These are phyloP conservation scores for Phytophthora europaea DNA, from an alignment of 352 stramenopile genomes.

Conservation along the genomic window DNA sequence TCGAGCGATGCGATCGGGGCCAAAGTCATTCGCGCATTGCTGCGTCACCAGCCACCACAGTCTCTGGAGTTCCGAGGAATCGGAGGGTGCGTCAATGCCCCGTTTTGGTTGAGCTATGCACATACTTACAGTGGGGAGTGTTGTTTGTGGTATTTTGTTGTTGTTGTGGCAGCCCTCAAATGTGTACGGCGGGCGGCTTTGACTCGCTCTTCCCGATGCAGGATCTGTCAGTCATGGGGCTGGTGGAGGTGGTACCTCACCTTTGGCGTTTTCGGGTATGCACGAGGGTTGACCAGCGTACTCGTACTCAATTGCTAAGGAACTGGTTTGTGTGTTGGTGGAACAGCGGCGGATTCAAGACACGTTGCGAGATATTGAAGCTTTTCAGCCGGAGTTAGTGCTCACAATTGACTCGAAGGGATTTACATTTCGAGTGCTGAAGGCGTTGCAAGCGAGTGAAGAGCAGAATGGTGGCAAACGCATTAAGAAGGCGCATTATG, in stretches of 20 bases:
- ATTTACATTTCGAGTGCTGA: constrained; percentile 74
- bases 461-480: constrained; percentile 7
- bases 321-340: constrained; percentile 4
- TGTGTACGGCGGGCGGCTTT: constrained; percentile 58
- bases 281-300: not conserved
- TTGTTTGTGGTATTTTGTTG: not conserved
- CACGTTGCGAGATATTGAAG: constrained; percentile 63
- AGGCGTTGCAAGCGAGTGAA: constrained; percentile 40
- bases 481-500: constrained; percentile 74
- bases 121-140: not conserved
- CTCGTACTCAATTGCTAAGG: not conserved
- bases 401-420: constrained; percentile 87
- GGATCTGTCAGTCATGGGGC: constrained; percentile 81
- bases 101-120: not conserved
- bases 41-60: constrained; percentile 25
- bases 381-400: constrained; percentile 64
- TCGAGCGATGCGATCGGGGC: constrained; percentile 82
- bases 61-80: constrained; percentile 63
- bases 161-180: constrained; percentile 48
- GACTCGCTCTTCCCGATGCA: constrained; percentile 75
- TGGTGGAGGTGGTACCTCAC: constrained; percentile 72
- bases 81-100: constrained; percentile 52
- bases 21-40: constrained; percentile 71
- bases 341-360: constrained; percentile 55
- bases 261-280: constrained; percentile 60